Evolutionary conservation across 179 eudicot species (phyloP).

Genomic region (Carnegiea gigantea): DNA sequence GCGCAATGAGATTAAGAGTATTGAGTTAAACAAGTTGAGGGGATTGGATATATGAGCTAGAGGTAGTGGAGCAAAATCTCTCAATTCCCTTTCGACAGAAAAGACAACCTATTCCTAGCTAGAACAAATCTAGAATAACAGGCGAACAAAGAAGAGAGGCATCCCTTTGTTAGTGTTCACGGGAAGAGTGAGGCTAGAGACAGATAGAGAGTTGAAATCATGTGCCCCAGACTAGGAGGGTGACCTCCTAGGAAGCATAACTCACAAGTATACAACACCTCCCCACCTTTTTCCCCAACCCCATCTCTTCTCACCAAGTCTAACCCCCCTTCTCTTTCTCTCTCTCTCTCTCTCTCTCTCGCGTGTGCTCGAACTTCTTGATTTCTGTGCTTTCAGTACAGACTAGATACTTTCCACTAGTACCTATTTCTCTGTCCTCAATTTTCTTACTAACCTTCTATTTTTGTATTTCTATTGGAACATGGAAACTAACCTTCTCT

Average conservation of each 20-base stretch:
- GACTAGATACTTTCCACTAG: neutral
- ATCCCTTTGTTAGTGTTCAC: conserved; percentile 21
- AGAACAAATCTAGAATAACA: conserved; percentile 13
- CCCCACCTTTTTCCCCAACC: neutral
- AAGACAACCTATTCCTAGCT: conserved; percentile 19
- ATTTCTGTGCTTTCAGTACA: conserved; percentile 14
- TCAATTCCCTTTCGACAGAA: neutral
- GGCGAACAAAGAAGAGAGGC: conserved; percentile 7
- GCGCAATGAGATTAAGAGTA: neutral
- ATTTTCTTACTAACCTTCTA: neutral
- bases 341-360: too few species aligned
- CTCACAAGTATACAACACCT: conserved; percentile 10
- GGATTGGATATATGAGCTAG: conserved; percentile 3
- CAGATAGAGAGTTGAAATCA: conserved; percentile 13
- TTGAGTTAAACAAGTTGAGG: neutral
- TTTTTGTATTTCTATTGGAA: conserved; percentile 13
- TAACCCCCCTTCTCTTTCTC: neutral
- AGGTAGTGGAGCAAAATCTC: conserved; percentile 12
- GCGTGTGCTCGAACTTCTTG: conserved; percentile 18
- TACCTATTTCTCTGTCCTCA: neutral
- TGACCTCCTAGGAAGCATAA: conserved; percentile 27
- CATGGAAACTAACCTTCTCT: conserved; percentile 12
- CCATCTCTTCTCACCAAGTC: conserved; percentile 13
- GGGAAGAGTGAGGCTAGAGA: conserved; percentile 5
- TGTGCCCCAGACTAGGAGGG: conserved; percentile 26